These are phyloP conservation scores for Metschnikowia santaceciliae DNA, from an alignment of 805 yeast species.

Conservation along the genomic window DNA sequence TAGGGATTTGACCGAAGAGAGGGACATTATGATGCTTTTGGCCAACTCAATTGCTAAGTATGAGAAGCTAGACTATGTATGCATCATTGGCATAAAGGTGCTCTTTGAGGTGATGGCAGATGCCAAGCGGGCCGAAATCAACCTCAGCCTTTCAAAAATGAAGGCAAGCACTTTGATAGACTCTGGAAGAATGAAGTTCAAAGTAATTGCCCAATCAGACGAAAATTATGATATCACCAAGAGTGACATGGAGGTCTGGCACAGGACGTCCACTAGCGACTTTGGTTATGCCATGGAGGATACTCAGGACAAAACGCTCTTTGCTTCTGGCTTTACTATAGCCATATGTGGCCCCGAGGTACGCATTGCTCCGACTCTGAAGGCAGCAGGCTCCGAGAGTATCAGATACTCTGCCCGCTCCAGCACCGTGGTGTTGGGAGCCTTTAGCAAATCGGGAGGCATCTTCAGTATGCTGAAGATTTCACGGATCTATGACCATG, in stretches of 20 bases:
- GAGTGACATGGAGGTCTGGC: constrained; percentile 39
- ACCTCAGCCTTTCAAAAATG: neutral
- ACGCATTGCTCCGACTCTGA: neutral
- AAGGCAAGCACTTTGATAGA: neutral
- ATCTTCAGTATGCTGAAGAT: constrained; percentile 24
- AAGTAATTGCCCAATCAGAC: constrained; percentile 45
- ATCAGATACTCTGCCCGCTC: constrained; percentile 27
- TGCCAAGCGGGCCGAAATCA: neutral
- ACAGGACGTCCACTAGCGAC: constrained; percentile 46
- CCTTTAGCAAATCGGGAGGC: constrained; percentile 31
- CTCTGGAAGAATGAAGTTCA: constrained; percentile 22
- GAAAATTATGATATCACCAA: constrained; percentile 18
- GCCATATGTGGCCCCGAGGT: constrained; percentile 40
- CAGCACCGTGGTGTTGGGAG: constrained; percentile 50
- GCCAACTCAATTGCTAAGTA: neutral
- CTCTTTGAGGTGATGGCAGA: neutral
- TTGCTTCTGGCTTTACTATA: constrained; percentile 49
- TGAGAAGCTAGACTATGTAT: neutral
- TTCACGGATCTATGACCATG: constrained; percentile 44
- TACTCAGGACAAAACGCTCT: constrained; percentile 27
- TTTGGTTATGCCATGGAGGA: constrained; percentile 46
- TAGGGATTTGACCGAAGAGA: neutral
- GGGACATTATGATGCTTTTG: neutral
- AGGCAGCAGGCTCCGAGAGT: neutral
- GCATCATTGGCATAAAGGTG: neutral